Conservation (phyloP, 2,329 filamentous ascomycete species). For the Curvularia verruculosa region DNA sequence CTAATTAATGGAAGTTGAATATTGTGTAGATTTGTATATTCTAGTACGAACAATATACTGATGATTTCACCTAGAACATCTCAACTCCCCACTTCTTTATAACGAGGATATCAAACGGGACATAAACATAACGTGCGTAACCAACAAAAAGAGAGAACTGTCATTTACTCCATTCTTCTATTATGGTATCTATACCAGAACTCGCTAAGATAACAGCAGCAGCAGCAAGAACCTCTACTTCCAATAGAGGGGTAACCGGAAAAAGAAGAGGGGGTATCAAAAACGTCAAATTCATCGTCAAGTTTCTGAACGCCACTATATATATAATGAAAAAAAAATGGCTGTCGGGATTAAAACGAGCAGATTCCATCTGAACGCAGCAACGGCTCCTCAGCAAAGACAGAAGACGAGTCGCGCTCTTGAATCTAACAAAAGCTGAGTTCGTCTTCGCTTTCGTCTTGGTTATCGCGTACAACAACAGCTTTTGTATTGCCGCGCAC, state of each 20-base stretch:
- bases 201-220: not conserved
- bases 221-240: not conserved
- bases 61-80: too few relatives aligned
- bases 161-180: not conserved
- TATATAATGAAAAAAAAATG: not conserved
- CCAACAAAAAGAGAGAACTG: not conserved
- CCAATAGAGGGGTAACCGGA: too few relatives aligned
- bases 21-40: too few relatives aligned
- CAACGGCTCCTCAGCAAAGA: not conserved
- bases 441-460: slow-evolving; percentile 42
- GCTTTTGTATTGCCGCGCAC: not conserved
- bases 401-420: not conserved
- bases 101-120: too few relatives aligned
- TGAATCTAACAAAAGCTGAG: slow-evolving; percentile 37
- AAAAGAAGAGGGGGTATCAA: not conserved
- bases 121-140: not conserved
- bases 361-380: not conserved
- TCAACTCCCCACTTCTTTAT: too few relatives aligned
- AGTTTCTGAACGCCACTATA: not conserved
- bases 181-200: not conserved
- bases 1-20: too few relatives aligned
- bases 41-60: too few relatives aligned
- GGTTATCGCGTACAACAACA: slow-evolving; percentile 5
- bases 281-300: not conserved
- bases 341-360: not conserved